Evolutionary conservation across 129 eudicot genomes (phyloP).

Genomic region (Logfia minima): DNA sequence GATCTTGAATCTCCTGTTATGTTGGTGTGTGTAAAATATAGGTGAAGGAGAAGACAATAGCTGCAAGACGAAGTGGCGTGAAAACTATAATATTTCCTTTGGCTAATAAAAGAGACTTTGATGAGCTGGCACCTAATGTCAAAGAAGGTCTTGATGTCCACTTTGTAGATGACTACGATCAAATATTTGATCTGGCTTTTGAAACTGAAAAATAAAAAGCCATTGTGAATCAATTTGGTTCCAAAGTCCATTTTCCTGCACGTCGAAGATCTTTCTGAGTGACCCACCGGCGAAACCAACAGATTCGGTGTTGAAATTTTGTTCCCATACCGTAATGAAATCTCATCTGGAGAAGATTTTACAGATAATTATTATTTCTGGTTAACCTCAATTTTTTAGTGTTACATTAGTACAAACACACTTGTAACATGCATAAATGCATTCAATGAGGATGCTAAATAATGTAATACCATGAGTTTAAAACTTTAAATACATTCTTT

Average conservation of each 20-base stretch:
- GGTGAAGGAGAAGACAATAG: constrained; percentile 99
- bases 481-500: constrained; percentile 2
- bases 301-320: constrained; percentile 22
- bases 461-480: constrained; percentile 22
- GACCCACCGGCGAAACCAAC: constrained; percentile 11
- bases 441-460: constrained; percentile 27
- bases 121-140: constrained; percentile 87
- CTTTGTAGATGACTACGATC: constrained; percentile 86
- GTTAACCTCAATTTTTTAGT: constrained; percentile 5
- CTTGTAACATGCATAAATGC: constrained; percentile 31
- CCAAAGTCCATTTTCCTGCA: not conserved
- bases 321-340: not conserved
- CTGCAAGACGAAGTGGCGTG: constrained; percentile 92
- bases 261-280: constrained; percentile 11
- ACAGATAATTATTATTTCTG: not conserved
- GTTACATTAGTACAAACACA: constrained; percentile 12
- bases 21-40: constrained; percentile 38
- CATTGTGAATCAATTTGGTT: not conserved
- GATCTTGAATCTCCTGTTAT: not conserved
- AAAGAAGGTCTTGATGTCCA: constrained; percentile 96
- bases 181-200: constrained; percentile 80
- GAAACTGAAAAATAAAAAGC: constrained; percentile 28
- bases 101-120: constrained; percentile 87
- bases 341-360: constrained; percentile 5
- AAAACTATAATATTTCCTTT: constrained; percentile 90